These are phyloP conservation scores for Kewa caespitosa DNA, from an alignment of 179 eudicot genomes.

Conservation along the genomic window DNA sequence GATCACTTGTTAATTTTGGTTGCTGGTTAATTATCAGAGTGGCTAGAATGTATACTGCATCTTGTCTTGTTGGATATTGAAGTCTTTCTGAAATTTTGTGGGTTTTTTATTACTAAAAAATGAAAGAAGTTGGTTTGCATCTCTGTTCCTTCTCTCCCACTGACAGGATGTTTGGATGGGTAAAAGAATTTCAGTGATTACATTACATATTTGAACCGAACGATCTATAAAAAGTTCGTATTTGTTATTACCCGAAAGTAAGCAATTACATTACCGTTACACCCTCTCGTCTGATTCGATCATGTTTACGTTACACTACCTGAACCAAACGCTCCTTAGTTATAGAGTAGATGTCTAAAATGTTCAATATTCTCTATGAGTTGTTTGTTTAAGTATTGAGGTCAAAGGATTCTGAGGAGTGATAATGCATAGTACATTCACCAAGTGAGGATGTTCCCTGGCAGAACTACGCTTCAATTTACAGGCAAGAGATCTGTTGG, in stretches of 20 bases:
- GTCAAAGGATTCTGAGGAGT: neutral
- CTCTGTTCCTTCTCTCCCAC: too few relatives aligned
- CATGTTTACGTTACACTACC: too few relatives aligned
- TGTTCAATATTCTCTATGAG: slow-evolving; percentile 1
- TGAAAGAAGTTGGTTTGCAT: neutral
- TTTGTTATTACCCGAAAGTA: too few relatives aligned
- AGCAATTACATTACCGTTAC: too few relatives aligned
- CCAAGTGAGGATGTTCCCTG: slow-evolving; percentile 2
- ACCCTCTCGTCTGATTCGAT: too few relatives aligned
- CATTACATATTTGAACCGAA: too few relatives aligned
- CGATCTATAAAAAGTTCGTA: too few relatives aligned
- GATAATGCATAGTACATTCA: neutral
- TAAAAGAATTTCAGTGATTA: too few relatives aligned
- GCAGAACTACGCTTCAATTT: neutral
- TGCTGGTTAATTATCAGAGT: neutral
- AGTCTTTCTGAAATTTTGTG: neutral
- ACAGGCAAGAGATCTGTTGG: neutral
- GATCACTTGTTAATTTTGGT: neutral
- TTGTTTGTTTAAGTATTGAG: neutral
- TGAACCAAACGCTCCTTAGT: too few relatives aligned
- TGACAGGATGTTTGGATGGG: neutral
- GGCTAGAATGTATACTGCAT: neutral
- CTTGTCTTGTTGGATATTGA: neutral
- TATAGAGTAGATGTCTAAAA: neutral
- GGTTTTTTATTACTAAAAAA: neutral